Conservation (phyloP, 768 basidiomycete genomes). For the Phylloporus sp. region DNA sequence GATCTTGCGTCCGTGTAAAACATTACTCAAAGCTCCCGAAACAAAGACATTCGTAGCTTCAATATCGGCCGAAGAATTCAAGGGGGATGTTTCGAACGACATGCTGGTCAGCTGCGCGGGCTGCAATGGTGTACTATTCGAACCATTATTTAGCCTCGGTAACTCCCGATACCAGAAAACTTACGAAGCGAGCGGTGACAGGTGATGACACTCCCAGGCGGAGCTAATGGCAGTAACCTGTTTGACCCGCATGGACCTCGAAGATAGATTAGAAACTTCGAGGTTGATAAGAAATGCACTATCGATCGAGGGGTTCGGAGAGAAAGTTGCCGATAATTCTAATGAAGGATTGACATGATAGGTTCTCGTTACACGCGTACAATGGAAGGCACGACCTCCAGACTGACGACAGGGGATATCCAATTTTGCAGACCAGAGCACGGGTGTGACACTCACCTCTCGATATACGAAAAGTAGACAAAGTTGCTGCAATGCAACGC, state of each 20-base stretch:
- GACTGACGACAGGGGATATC: slow-evolving; percentile 32
- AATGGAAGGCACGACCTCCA: slow-evolving; percentile 49
- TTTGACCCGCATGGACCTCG: slow-evolving; percentile 41
- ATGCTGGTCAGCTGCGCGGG: slow-evolving; percentile 47
- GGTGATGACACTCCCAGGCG: slow-evolving; percentile 52
- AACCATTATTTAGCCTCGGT: slow-evolving; percentile 5
- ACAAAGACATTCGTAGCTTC: slow-evolving; percentile 48
- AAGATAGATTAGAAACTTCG: slow-evolving; percentile 49
- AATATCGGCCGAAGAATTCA: slow-evolving; percentile 35
- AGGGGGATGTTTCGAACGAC: slow-evolving; percentile 38
- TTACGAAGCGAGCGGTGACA: slow-evolving; percentile 39
- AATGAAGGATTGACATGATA: slow-evolving; percentile 62
- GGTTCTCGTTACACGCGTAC: slow-evolving; percentile 46
- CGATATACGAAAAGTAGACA: slow-evolving; percentile 63
- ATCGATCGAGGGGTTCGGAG: slow-evolving; percentile 47
- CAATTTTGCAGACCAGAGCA: background rate
- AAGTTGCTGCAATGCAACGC: slow-evolving; percentile 46
- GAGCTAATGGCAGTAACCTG: slow-evolving; percentile 67
- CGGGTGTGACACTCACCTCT: slow-evolving; percentile 38
- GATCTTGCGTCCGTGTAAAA: slow-evolving; percentile 46
- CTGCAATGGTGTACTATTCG: slow-evolving; percentile 38
- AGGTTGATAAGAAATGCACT: slow-evolving; percentile 50
- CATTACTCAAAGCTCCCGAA: slow-evolving; percentile 41
- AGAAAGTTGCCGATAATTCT: slow-evolving; percentile 44
- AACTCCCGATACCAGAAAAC: slow-evolving; percentile 21